Percentiles rank a stretch among this genome's conserved stretches.
These are phyloP conservation scores for Diaporthe velutina DNA, from an alignment of 2,329 filamentous ascomycete species.

Conservation along the genomic window DNA sequence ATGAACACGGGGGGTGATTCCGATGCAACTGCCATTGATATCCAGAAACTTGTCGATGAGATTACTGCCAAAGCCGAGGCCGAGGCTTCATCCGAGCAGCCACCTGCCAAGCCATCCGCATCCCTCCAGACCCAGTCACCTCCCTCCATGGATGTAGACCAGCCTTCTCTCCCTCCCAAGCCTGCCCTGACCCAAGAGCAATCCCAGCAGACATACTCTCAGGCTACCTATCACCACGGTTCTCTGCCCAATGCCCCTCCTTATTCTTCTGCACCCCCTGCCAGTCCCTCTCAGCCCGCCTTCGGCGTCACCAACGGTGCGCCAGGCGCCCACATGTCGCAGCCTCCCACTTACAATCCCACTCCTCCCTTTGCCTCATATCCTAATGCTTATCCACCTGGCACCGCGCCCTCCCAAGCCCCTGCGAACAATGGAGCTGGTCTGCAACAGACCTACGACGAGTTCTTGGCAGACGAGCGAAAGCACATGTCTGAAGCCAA, in stretches of 20 bases:
- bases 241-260: constrained; percentile 38
- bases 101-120: constrained; percentile 39
- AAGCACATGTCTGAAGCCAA: constrained; percentile 82
- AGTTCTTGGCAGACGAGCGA: constrained; percentile 79
- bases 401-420: constrained; percentile 33
- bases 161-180: constrained; percentile 48
- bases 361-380: constrained; percentile 38
- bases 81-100: constrained; percentile 39
- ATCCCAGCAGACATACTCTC: constrained; percentile 39
- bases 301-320: constrained; percentile 32
- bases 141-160: constrained; percentile 42
- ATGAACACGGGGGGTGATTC: constrained; percentile 36
- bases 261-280: constrained; percentile 34
- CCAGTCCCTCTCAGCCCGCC: constrained; percentile 33
- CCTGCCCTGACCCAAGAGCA: constrained; percentile 45
- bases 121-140: constrained; percentile 33
- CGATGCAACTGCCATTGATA: constrained; percentile 47
- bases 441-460: constrained; percentile 76
- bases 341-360: constrained; percentile 34
- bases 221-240: constrained; percentile 39
- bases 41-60: constrained; percentile 52
- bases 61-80: constrained; percentile 49
- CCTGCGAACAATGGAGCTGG: constrained; percentile 32
- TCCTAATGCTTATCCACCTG: constrained; percentile 38
- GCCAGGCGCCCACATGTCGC: constrained; percentile 33